These are phyloP conservation scores for Venturia aucupariae DNA, from an alignment of 2,329 filamentous ascomycete species.

Conservation along the genomic window DNA sequence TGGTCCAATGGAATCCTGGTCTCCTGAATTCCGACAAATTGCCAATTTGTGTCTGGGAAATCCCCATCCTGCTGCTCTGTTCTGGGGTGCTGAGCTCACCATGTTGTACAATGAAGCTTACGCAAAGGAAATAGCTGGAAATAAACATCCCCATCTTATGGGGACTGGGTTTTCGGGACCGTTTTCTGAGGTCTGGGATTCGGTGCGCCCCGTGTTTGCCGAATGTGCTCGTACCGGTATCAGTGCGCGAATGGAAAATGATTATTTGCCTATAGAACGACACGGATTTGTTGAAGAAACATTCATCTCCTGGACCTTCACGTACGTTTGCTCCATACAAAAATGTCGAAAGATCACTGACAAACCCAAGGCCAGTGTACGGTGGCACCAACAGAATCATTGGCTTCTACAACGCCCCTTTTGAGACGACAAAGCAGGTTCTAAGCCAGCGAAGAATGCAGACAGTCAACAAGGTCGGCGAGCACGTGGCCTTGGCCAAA, in stretches of 20 bases:
- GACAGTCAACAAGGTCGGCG: slow-evolving; percentile 31
- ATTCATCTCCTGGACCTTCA: slow-evolving; percentile 37
- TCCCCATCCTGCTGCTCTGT: slow-evolving; percentile 25
- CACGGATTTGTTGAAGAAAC: slow-evolving; percentile 16
- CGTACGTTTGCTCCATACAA: slow-evolving; percentile 13
- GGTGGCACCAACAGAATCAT: slow-evolving; percentile 27
- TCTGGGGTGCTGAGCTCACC: slow-evolving; percentile 26
- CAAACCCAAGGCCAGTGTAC: slow-evolving; percentile 25
- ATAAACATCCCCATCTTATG: slow-evolving; percentile 28
- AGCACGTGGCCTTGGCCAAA: slow-evolving; percentile 22
- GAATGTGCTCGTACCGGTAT: slow-evolving; percentile 25
- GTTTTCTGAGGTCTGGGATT: slow-evolving; percentile 33
- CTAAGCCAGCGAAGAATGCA: slow-evolving; percentile 29
- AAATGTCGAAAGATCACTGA: neutral
- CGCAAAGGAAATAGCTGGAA: slow-evolving; percentile 21
- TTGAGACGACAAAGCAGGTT: slow-evolving; percentile 31
- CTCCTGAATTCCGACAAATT: slow-evolving; percentile 32
- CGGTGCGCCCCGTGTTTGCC: slow-evolving; percentile 25
- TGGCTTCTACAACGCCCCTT: slow-evolving; percentile 25
- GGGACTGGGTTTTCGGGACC: slow-evolving; percentile 26
- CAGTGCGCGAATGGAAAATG: slow-evolving; percentile 23
- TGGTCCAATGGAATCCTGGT: slow-evolving; percentile 35
- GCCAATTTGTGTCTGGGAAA: slow-evolving; percentile 35
- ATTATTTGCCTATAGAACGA: slow-evolving; percentile 23
- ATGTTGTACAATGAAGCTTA: slow-evolving; percentile 32